Evolutionary conservation across 345 rosid genomes (phyloP), one percentile per base, ranked within the genome.

Genomic region (Populus pruinosa): DNA sequence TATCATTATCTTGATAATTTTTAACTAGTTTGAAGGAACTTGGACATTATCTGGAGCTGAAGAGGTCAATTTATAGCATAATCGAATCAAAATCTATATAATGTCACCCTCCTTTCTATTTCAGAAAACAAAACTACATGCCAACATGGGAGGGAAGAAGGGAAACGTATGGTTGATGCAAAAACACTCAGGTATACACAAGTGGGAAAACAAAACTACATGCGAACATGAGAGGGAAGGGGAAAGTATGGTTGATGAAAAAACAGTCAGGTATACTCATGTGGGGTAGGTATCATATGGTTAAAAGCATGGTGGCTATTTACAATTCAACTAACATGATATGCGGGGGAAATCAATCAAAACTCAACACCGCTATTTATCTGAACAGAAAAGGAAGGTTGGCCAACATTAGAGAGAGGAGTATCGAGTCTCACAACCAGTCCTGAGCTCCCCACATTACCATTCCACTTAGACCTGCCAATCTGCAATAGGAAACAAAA

Each of bases 401-500:
- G 85, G 47, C 93, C 91, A 31, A 89, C 86, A 75, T 78, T 78
- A 1, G 89, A 84, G 79, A 92, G 90, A 3, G 95, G 91, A 7
- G 91, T 85, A 81, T 94, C 97, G 49, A 86, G 91, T 83, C 92
- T 85, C 75, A 90, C 50, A 23, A 91, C 96, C n/a, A 95, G 47
- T 69, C 99, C 98, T 5, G 94, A 90, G 81, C 89, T 89, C 74
- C 98, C 99, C 4, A 85, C 81, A 84, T 91, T 91, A 18, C 97
- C 94, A 67, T 95, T 93, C 97, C 99, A 93, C 85, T 93, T 95
- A 6, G 99, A 95, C 82, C 98, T 84, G 44, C 99, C 98, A 84
- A 86, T 66, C 99, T 95, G 92, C 91, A 81, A 31, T 20, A 4
- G 63, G 13, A 21, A 17, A 63, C 25, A 35, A 8, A 61, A 36